Evolutionary conservation across 2,329 filamentous ascomycete species (phyloP), one percentile per base, ranked within the genome.

Genomic region (Aureobasidium sp.): DNA sequence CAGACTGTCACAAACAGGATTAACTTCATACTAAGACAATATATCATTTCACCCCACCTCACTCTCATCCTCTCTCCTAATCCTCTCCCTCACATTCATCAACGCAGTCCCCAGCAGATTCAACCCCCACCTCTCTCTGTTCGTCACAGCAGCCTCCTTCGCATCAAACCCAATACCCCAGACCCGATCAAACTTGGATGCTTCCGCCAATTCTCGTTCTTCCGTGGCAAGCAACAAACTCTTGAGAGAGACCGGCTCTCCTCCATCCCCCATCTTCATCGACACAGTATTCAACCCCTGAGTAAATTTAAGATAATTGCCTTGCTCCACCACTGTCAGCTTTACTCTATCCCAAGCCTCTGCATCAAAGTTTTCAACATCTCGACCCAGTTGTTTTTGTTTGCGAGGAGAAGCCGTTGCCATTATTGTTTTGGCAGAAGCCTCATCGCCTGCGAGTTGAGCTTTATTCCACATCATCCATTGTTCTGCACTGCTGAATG

Each of bases 121-220:
- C 73, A 81, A 61, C 0, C 86, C 86, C 87, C 86, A 89, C 4
- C 71, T 66, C 25, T 73, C 69, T 49, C 79, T 76, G 53, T 78
- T 77, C 16, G 27, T 29, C 1, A 30, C 64, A 1, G 21, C 21
- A 2, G 85, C 85, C 67, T 79, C 73, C 25, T 73, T 74, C 6
- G 78, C 81, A 2, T 68, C 73, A 66, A 83, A 87, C 8, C 86
- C 86, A 45, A 89, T 75, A 1, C 86, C 86, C 87, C 86, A 89
- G 59, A 88, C 80, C 5, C 77, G 68, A 74, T 89, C 86, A 63
- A 71, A 77, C 11, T 85, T 82, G 27, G 71, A 74, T 1, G 75
- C 74, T 74, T 87, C 85, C 2, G 87, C 83, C 29, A 89, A 68
- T 70, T 86, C 81, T 49, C 80, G 74, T 4, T 83, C 79, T 0